phyloP scores from a whole-genome alignment of 2,329 filamentous ascomycete genomes.

The Colletotrichum somersetense region DNA sequence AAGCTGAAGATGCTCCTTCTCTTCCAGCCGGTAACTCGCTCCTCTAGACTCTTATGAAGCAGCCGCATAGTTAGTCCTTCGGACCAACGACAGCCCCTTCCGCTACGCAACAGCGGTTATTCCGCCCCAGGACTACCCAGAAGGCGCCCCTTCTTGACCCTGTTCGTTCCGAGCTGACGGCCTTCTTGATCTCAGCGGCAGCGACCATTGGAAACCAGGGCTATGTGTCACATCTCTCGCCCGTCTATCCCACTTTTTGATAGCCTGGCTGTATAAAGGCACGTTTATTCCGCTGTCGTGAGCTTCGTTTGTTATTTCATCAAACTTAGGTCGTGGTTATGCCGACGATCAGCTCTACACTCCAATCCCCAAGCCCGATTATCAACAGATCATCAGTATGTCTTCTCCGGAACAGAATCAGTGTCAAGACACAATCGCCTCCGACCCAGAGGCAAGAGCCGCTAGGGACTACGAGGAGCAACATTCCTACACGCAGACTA shows the following conservation, averaged over 20 bases:
- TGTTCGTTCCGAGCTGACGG: neutral
- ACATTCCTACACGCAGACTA: slow-evolving; percentile 5
- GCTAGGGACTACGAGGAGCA: slow-evolving; percentile 29
- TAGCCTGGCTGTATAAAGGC: neutral
- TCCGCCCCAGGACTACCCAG: neutral
- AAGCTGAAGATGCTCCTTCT: neutral
- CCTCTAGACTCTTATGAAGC: neutral
- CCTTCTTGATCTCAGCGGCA: neutral
- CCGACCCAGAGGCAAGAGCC: slow-evolving; percentile 7
- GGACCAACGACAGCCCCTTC: neutral
- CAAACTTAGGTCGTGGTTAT: too few relatives aligned
- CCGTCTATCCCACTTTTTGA: neutral
- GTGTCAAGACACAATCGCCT: slow-evolving; percentile 12
- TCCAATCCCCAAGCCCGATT: neutral
- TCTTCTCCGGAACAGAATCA: slow-evolving; percentile 3
- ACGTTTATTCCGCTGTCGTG: too few relatives aligned
- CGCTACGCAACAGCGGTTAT: neutral
- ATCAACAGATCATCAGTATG: neutral
- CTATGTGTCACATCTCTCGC: neutral
- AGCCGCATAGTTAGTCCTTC: neutral
- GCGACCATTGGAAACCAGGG: neutral
- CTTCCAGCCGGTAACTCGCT: neutral
- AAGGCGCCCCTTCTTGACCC: neutral
- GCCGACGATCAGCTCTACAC: neutral
- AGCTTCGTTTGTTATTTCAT: too few relatives aligned